Conservation (phyloP, 1,284 basidiomycete species). For the Irpex sp. region DNA sequence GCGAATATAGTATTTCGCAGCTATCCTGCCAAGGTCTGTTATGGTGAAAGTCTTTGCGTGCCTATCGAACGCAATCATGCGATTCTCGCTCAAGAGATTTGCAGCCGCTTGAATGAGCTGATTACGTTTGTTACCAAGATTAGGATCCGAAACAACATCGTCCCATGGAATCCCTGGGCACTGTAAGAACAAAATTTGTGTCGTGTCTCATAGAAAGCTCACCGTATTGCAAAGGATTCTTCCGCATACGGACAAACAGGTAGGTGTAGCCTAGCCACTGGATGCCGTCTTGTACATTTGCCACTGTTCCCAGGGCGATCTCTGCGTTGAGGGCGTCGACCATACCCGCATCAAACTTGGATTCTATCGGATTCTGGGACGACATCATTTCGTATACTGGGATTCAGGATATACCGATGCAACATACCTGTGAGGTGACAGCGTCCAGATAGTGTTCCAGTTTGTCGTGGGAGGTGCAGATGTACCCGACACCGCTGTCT, state of each 20-base stretch:
- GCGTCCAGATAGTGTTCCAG: slow-evolving; percentile 90
- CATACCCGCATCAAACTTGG: slow-evolving; percentile 87
- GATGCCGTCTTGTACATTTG: slow-evolving; percentile 84
- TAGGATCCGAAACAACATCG: slow-evolving; percentile 72
- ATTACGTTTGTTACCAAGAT: slow-evolving; percentile 72
- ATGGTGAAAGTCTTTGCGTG: slow-evolving; percentile 63
- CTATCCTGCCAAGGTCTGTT: slow-evolving; percentile 91
- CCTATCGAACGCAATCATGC: slow-evolving; percentile 84
- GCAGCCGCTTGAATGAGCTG: slow-evolving; percentile 76
- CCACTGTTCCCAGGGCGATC: slow-evolving; percentile 92
- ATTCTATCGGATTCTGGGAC: slow-evolving; percentile 89
- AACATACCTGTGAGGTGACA: slow-evolving; percentile 78
- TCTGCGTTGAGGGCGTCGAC: slow-evolving; percentile 95
- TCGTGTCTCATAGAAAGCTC: background rate
- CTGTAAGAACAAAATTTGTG: background rate
- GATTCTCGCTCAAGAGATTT: slow-evolving; percentile 63
- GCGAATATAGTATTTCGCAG: slow-evolving; percentile 95
- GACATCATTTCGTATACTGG: background rate
- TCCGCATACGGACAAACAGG: slow-evolving; percentile 92
- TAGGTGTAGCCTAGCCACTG: slow-evolving; percentile 99
- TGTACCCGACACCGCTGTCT: slow-evolving; percentile 94
- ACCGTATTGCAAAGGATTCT: slow-evolving; percentile 93
- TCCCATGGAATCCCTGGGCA: slow-evolving; percentile 76
- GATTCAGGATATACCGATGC: background rate
- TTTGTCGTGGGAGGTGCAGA: slow-evolving; percentile 94